Evolutionary conservation across 2,329 filamentous ascomycete genomes (phyloP).

Genomic region (Fusarium sp.): DNA sequence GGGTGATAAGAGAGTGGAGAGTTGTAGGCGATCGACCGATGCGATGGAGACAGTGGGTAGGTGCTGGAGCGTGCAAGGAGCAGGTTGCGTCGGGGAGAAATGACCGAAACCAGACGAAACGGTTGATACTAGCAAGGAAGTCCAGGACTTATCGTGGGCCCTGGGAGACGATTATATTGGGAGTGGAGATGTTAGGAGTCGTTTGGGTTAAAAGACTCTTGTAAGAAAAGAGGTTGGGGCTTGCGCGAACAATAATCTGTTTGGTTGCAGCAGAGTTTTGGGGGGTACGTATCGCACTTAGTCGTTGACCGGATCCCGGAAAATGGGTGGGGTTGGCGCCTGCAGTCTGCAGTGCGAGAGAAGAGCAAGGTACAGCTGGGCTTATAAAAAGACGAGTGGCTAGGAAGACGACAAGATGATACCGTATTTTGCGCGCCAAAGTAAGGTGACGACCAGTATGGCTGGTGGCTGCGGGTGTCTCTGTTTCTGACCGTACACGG

Average conservation of each 20-base stretch:
- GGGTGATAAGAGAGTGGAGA: slow-evolving; percentile 42
- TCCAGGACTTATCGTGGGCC: slow-evolving; percentile 34
- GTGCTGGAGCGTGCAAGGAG: slow-evolving; percentile 38
- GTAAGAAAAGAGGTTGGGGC: slow-evolving; percentile 44
- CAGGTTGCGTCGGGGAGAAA: slow-evolving; percentile 27
- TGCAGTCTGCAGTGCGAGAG: slow-evolving; percentile 29
- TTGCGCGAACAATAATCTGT: slow-evolving; percentile 32
- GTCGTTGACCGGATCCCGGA: slow-evolving; percentile 26
- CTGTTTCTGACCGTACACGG: slow-evolving; percentile 21
- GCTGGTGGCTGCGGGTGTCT: slow-evolving; percentile 20
- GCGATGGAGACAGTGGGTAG: slow-evolving; percentile 39
- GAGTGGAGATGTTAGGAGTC: slow-evolving; percentile 44
- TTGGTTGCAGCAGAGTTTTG: slow-evolving; percentile 44
- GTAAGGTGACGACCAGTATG: slow-evolving; percentile 21
- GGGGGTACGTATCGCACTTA: slow-evolving; percentile 29
- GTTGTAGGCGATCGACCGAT: slow-evolving; percentile 44
- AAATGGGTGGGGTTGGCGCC: slow-evolving; percentile 34
- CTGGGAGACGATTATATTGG: slow-evolving; percentile 44
- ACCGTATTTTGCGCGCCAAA: slow-evolving; percentile 18
- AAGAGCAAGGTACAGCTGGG: slow-evolving; percentile 21
- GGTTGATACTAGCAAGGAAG: slow-evolving; percentile 46
- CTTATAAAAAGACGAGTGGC: slow-evolving; percentile 29
- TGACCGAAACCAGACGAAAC: slow-evolving; percentile 41
- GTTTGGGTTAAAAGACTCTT: slow-evolving; percentile 27
- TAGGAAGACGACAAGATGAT: slow-evolving; percentile 21